Conservation (phyloP, 1,139 yeast species). For the Lodderomyces beijingensis region DNA sequence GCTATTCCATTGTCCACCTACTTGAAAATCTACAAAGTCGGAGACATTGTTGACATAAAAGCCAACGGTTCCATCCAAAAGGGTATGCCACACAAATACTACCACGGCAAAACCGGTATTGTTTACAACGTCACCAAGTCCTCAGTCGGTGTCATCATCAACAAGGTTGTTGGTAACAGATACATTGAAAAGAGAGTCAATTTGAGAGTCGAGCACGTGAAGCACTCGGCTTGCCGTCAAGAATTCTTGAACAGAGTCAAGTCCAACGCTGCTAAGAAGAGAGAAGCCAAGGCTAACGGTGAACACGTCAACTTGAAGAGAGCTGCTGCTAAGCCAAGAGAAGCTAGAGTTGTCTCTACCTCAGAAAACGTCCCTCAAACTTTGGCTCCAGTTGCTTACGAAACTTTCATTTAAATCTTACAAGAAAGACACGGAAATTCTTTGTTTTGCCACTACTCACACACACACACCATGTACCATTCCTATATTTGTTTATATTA, state of each 20-base stretch:
- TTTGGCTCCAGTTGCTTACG: slow-evolving; percentile 98
- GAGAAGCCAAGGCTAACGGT: slow-evolving; percentile 95
- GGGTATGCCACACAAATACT: slow-evolving; percentile 99
- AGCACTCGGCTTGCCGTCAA: slow-evolving; percentile 99
- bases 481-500: slow-evolving; percentile 10
- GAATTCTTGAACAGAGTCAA: slow-evolving; percentile 98
- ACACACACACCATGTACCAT: slow-evolving; percentile 5
- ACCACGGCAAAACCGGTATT: slow-evolving; percentile 99
- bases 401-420: slow-evolving; percentile 79
- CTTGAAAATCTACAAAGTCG: slow-evolving; percentile 97
- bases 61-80: slow-evolving; percentile 99
- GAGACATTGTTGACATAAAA: slow-evolving; percentile 98
- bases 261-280: slow-evolving; percentile 89
- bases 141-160: slow-evolving; percentile 94
- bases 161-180: slow-evolving; percentile 99
- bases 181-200: slow-evolving; percentile 98
- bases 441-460: slow-evolving; percentile 1
- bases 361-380: slow-evolving; percentile 88
- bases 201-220: slow-evolving; percentile 97
- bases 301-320: slow-evolving; percentile 90
- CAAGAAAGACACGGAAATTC: too few relatives aligned
- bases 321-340: slow-evolving; percentile 98
- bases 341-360: slow-evolving; percentile 74
- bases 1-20: slow-evolving; percentile 90
- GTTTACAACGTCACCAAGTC: slow-evolving; percentile 98